Percentiles rank a stretch among this genome's conserved stretches.
Evolutionary conservation across 768 basidiomycete species (phyloP).

Genomic region (Termitomyces bulborhizus): DNA sequence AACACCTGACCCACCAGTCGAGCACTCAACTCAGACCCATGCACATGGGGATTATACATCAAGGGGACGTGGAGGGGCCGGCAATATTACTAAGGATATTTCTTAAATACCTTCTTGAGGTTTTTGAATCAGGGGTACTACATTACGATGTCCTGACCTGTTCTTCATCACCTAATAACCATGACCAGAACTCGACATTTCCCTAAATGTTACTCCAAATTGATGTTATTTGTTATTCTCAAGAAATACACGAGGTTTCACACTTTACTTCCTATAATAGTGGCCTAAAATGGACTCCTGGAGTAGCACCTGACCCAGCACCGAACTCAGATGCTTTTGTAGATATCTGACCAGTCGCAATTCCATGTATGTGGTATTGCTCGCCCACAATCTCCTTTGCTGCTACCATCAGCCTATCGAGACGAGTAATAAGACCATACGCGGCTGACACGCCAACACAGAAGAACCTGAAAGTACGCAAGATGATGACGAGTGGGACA

Average conservation of each 20-base stretch:
- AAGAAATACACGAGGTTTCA: background rate
- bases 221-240: background rate
- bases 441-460: constrained; percentile 70
- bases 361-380: constrained; percentile 77
- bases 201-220: background rate
- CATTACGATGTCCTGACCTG: background rate
- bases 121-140: background rate
- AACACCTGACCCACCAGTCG: constrained; percentile 29
- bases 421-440: constrained; percentile 59
- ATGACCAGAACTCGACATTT: background rate
- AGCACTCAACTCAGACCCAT: constrained; percentile 17
- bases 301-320: background rate
- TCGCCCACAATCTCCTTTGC: constrained; percentile 85
- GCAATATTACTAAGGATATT: constrained; percentile 37
- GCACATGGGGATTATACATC: constrained; percentile 27
- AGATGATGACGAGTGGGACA: background rate
- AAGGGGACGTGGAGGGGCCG: constrained; percentile 55
- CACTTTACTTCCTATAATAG: constrained; percentile 1
- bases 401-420: constrained; percentile 76
- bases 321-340: constrained; percentile 3
- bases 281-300: constrained; percentile 5
- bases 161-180: no score
- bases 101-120: background rate
- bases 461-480: constrained; percentile 41
- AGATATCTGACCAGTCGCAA: constrained; percentile 26